phyloP scores from a whole-genome alignment of 192 early-diverging fungal genomes.

The Backusella parvicylindrica region DNA sequence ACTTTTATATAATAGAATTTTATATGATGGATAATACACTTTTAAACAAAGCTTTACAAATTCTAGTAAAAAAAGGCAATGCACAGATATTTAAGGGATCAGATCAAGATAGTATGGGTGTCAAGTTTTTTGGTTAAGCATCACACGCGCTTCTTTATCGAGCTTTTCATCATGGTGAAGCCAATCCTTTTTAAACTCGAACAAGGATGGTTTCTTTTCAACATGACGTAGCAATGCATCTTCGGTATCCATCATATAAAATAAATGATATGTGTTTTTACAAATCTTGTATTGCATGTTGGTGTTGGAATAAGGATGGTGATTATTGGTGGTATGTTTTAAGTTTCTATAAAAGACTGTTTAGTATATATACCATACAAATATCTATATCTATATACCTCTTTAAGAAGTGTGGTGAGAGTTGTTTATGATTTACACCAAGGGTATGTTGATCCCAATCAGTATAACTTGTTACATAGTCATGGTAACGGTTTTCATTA shows the following conservation, averaged over 20 bases:
- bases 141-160: no score
- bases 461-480: slow-evolving; percentile 29
- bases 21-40: slow-evolving; percentile 67
- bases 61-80: slow-evolving; percentile 76
- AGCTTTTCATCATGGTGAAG: not conserved
- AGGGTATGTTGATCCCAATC: slow-evolving; percentile 22
- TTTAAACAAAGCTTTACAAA: slow-evolving; percentile 74
- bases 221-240: slow-evolving; percentile 25
- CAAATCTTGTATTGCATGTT: slow-evolving; percentile 96
- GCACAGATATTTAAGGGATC: slow-evolving; percentile 77
- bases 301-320: slow-evolving; percentile 61
- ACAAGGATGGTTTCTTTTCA: slow-evolving; percentile 13
- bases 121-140: slow-evolving; percentile 71
- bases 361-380: not conserved
- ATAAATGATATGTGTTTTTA: slow-evolving; percentile 95
- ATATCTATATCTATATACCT: slow-evolving; percentile 36
- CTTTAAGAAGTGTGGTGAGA: slow-evolving; percentile 22
- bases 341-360: slow-evolving; percentile 6
- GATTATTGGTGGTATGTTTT: not conserved
- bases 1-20: no score
- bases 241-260: slow-evolving; percentile 38
- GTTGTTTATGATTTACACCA: slow-evolving; percentile 10
- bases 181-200: not conserved
- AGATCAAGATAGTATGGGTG: slow-evolving; percentile 69
- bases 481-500: slow-evolving; percentile 25